Percentiles rank a stretch among this genome's conserved stretches.
These are phyloP conservation scores for Chrysoporthe austroafricana DNA, from an alignment of 2,329 filamentous ascomycete genomes.

Conservation along the genomic window DNA sequence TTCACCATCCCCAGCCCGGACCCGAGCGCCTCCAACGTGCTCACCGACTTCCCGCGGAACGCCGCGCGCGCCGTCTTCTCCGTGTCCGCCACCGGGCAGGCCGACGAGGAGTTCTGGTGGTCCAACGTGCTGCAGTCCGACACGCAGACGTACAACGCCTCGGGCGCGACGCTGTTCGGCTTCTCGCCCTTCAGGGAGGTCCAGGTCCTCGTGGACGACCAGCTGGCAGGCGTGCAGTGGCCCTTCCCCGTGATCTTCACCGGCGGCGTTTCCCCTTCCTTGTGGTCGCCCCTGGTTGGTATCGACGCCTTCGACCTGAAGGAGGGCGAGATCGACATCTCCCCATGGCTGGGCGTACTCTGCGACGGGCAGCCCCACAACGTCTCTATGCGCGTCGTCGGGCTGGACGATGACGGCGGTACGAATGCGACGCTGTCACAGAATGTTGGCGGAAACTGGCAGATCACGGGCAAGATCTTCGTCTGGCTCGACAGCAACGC, in stretches of 20 bases:
- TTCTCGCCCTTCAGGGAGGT: slow-evolving; percentile 78
- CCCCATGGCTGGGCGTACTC: slow-evolving; percentile 72
- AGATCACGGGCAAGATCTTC: slow-evolving; percentile 78
- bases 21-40: slow-evolving; percentile 60
- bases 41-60: slow-evolving; percentile 65
- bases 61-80: slow-evolving; percentile 71
- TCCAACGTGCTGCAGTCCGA: slow-evolving; percentile 71
- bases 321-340: slow-evolving; percentile 82
- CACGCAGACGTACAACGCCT: slow-evolving; percentile 59
- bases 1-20: slow-evolving; percentile 63
- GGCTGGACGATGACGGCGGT: slow-evolving; percentile 59
- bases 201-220: slow-evolving; percentile 73
- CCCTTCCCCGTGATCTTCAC: slow-evolving; percentile 84
- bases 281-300: slow-evolving; percentile 79
- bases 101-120: slow-evolving; percentile 84
- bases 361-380: slow-evolving; percentile 67
- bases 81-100: slow-evolving; percentile 76
- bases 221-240: slow-evolving; percentile 75
- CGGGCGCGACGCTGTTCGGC: slow-evolving; percentile 60
- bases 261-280: slow-evolving; percentile 73
- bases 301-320: slow-evolving; percentile 78
- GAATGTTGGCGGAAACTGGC: slow-evolving; percentile 68
- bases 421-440: slow-evolving; percentile 53
- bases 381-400: slow-evolving; percentile 70
- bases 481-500: slow-evolving; percentile 65